Conservation (phyloP, 768 basidiomycete species). For the Termitomyces sp. region DNA sequence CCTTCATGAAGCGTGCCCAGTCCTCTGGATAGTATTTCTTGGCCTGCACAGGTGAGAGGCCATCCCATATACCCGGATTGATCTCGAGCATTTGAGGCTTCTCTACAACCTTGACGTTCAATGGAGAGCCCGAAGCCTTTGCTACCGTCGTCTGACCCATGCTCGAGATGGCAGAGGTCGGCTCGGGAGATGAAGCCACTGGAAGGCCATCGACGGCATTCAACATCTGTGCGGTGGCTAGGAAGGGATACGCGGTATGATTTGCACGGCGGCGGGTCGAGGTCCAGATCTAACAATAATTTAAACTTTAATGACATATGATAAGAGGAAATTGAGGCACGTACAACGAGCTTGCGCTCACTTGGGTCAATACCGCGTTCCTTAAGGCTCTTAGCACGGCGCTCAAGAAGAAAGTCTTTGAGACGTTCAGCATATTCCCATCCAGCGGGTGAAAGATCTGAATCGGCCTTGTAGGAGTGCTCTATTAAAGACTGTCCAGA, state of each 20-base stretch:
- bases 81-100: constrained; percentile 98
- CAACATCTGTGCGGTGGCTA: constrained; percentile 31
- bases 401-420: constrained; percentile 85
- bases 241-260: constrained; percentile 96
- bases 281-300: constrained; percentile 80
- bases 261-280: constrained; percentile 90
- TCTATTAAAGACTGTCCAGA: constrained; percentile 98
- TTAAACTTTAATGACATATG: not conserved
- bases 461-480: constrained; percentile 98
- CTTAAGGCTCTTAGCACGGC: constrained; percentile 73
- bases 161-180: constrained; percentile 2
- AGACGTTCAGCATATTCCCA: constrained; percentile 93
- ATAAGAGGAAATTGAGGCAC: constrained; percentile 18
- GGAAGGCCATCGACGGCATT: constrained; percentile 9
- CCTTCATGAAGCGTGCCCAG: constrained; percentile 88
- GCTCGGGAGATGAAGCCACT: constrained; percentile 8
- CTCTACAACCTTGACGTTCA: constrained; percentile 82
- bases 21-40: constrained; percentile 90
- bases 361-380: constrained; percentile 61
- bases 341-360: constrained; percentile 64
- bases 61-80: constrained; percentile 98
- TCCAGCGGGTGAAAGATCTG: constrained; percentile 90
- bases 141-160: constrained; percentile 5
- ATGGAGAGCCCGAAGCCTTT: constrained; percentile 16
- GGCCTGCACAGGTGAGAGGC: constrained; percentile 86